phyloP scores from a whole-genome alignment of 1,284 basidiomycete genomes.

The Thecaphora thlaspeos region DNA sequence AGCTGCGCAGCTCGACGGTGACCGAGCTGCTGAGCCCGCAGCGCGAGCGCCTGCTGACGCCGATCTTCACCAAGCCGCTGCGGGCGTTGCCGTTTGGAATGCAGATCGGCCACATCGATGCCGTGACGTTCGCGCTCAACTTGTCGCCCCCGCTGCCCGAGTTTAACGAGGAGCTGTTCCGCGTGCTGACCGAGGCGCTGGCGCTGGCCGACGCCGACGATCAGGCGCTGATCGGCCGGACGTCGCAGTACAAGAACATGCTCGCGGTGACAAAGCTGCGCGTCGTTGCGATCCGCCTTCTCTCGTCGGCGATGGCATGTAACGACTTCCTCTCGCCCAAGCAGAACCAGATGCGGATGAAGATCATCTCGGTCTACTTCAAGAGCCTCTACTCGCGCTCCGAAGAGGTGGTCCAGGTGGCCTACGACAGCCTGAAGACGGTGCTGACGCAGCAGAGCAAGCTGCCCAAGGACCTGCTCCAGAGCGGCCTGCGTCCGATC shows the following conservation, averaged over 20 bases:
- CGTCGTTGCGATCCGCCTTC: conserved; percentile 89
- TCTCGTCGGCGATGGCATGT: conserved; percentile 91
- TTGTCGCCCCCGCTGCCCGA: conserved; percentile 82
- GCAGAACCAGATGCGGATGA: conserved; percentile 61
- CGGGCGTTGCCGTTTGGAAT: conserved; percentile 91
- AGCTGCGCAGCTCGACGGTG: conserved; percentile 71
- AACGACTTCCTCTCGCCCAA: conserved; percentile 70
- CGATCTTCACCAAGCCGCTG: conserved; percentile 95
- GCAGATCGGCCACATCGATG: conserved; percentile 98
- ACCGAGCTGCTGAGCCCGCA: conserved; percentile 80
- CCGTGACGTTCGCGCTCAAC: conserved; percentile 82
- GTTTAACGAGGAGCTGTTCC: conserved; percentile 85
- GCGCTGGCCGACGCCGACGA: conserved; percentile 96
- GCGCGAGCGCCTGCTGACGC: conserved; percentile 79
- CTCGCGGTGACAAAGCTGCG: conserved; percentile 85
- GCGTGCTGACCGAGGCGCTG: conserved; percentile 88
- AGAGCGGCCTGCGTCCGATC: conserved; percentile 91
- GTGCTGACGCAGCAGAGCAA: conserved; percentile 83
- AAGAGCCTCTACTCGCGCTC: conserved; percentile 94
- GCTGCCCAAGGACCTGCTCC: conserved; percentile 91
- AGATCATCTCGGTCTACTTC: conserved; percentile 96
- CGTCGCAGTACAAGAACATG: conserved; percentile 75
- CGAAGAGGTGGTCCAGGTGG: conserved; percentile 91
- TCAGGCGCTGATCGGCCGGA: conserved; percentile 70
- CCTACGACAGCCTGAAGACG: conserved; percentile 87